Evolutionary conservation across 495 filamentous ascomycete genomes (phyloP).

Genomic region (Hypoxylon intermedium): DNA sequence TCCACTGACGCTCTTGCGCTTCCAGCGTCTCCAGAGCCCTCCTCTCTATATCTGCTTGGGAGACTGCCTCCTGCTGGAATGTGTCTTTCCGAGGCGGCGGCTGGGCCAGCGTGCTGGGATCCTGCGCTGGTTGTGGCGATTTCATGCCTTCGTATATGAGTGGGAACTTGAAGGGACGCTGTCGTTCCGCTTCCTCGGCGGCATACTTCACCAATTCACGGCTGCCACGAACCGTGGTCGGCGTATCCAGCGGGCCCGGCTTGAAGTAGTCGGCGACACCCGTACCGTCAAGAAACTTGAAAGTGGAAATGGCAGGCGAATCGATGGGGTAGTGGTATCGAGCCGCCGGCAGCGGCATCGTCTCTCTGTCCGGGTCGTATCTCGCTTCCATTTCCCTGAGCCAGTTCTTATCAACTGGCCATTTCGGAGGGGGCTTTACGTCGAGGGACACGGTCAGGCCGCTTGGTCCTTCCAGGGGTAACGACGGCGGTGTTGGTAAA

Average conservation of each 20-base stretch:
- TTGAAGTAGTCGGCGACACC: conserved; percentile 3
- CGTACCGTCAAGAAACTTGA: conserved; percentile 11
- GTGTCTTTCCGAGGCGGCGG: too few species aligned
- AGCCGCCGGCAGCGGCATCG: neutral
- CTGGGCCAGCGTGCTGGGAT: neutral
- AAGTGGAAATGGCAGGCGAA: conserved; percentile 16
- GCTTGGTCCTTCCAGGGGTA: neutral
- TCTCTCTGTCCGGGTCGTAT: neutral
- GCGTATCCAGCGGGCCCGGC: neutral
- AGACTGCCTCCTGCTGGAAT: too few species aligned
- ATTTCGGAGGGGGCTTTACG: neutral
- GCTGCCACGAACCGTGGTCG: conserved; percentile 13
- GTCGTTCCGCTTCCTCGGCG: neutral
- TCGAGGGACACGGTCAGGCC: conserved; percentile 1
- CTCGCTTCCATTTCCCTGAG: neutral
- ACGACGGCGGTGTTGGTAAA: neutral
- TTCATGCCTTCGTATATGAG: neutral
- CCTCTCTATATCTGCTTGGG: too few species aligned
- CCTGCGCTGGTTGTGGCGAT: neutral
- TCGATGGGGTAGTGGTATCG: conserved; percentile 19
- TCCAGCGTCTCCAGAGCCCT: too few species aligned
- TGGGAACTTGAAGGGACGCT: neutral
- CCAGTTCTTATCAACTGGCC: neutral
- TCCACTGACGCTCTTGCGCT: too few species aligned
- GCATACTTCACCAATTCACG: neutral